Percentiles rank a stretch among this genome's conserved stretches.
These are phyloP conservation scores for Aspergillus tubingensis DNA, from an alignment of 2,329 filamentous ascomycete species.

Conservation along the genomic window DNA sequence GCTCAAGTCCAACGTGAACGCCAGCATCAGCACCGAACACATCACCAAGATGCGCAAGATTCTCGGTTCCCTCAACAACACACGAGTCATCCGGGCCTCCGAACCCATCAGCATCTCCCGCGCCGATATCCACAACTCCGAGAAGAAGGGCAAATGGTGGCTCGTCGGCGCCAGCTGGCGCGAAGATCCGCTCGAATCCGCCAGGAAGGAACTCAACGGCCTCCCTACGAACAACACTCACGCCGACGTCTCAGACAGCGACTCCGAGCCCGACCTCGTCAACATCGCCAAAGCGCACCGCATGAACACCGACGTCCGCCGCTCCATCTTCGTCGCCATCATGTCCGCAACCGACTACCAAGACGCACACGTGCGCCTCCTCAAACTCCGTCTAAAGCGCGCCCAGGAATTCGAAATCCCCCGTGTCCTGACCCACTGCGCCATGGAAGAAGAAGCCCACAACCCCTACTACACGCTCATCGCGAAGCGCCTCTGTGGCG, in stretches of 20 bases:
- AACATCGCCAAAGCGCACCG: conserved; percentile 77
- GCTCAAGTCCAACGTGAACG: conserved; percentile 72
- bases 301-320: conserved; percentile 82
- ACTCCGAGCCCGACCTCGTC: conserved; percentile 62
- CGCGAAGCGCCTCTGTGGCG: conserved; percentile 70
- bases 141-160: conserved; percentile 97
- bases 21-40: conserved; percentile 75
- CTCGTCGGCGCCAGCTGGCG: conserved; percentile 92
- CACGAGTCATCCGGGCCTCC: conserved; percentile 66
- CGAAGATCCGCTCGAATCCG: conserved; percentile 42
- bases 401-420: conserved; percentile 85
- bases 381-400: conserved; percentile 81
- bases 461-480: conserved; percentile 94
- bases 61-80: conserved; percentile 71
- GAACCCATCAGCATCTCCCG: conserved; percentile 82
- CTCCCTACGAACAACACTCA: conserved; percentile 16
- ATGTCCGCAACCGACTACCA: conserved; percentile 82
- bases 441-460: conserved; percentile 77
- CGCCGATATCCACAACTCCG: conserved; percentile 76
- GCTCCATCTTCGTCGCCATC: conserved; percentile 90
- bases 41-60: conserved; percentile 86
- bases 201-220: conserved; percentile 34
- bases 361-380: conserved; percentile 76
- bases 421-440: conserved; percentile 83
- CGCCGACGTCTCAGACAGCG: conserved; percentile 30